Evolutionary conservation across 441 rosid species (phyloP).

Genomic region (Biscutella auriculata): DNA sequence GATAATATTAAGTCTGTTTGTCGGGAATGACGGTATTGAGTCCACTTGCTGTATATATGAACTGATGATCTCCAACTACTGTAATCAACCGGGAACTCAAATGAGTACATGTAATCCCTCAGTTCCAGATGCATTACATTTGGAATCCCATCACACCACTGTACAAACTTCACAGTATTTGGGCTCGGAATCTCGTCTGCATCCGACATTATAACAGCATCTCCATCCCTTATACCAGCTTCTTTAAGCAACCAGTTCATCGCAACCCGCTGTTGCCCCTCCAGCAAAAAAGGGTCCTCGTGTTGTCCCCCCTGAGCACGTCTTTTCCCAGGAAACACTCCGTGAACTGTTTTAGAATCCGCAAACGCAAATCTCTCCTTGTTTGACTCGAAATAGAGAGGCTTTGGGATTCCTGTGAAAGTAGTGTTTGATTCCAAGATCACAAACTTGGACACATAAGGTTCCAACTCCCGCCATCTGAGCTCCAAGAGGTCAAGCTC

Average conservation of each 20-base stretch:
- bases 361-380: slow-evolving; percentile 47
- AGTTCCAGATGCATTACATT: slow-evolving; percentile 60
- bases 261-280: slow-evolving; percentile 44
- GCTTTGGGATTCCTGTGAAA: slow-evolving; percentile 77
- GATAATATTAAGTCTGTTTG: slow-evolving; percentile 51
- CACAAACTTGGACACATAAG: slow-evolving; percentile 56
- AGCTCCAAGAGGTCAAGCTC: slow-evolving; percentile 78
- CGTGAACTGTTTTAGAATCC: slow-evolving; percentile 47
- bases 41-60: slow-evolving; percentile 35
- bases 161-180: slow-evolving; percentile 56
- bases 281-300: slow-evolving; percentile 56
- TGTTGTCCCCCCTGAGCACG: slow-evolving; percentile 19
- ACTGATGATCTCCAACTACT: slow-evolving; percentile 76
- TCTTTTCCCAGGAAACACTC: slow-evolving; percentile 40
- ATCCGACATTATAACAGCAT: slow-evolving; percentile 67
- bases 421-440: slow-evolving; percentile 78
- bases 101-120: slow-evolving; percentile 76
- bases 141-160: slow-evolving; percentile 82
- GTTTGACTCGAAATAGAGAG: slow-evolving; percentile 49
- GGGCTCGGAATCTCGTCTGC: slow-evolving; percentile 84
- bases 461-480: slow-evolving; percentile 66
- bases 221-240: slow-evolving; percentile 56
- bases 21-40: slow-evolving; percentile 62
- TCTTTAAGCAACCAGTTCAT: slow-evolving; percentile 49
- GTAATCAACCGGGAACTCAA: slow-evolving; percentile 81